Conservation (phyloP, 1,284 basidiomycete species). For the Tausonia pullulans region DNA sequence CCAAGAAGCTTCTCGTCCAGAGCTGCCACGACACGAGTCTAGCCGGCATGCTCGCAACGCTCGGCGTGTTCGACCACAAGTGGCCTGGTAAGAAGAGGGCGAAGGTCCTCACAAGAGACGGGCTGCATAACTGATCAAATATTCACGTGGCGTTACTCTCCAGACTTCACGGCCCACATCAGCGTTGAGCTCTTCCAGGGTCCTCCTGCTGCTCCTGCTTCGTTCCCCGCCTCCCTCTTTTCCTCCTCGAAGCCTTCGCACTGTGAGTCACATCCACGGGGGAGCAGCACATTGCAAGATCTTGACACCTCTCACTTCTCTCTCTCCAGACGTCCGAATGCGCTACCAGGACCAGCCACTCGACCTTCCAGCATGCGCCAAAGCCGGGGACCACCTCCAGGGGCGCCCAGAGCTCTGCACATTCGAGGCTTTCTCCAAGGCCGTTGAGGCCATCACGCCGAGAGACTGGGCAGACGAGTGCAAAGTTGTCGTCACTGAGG, state of each 20-base stretch:
- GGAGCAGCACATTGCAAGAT: no score
- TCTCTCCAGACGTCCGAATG: constrained; percentile 51
- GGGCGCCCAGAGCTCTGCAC: constrained; percentile 68
- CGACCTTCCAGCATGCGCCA: constrained; percentile 53
- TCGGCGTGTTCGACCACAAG: constrained; percentile 66
- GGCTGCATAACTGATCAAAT: neutral
- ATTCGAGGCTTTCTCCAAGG: constrained; percentile 51
- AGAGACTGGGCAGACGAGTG: constrained; percentile 55
- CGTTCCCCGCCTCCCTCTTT: constrained; percentile 14
- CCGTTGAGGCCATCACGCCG: constrained; percentile 53
- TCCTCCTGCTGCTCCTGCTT: neutral
- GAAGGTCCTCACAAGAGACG: no score
- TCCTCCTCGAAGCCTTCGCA: neutral
- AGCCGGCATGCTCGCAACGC: constrained; percentile 52
- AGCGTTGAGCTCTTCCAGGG: constrained; percentile 55
- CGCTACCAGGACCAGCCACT: constrained; percentile 63
- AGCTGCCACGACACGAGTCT: constrained; percentile 53
- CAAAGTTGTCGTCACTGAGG: neutral
- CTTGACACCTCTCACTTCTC: no score
- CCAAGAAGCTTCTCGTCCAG: constrained; percentile 46
- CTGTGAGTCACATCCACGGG: no score
- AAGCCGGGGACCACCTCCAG: constrained; percentile 53
- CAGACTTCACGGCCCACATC: constrained; percentile 57
- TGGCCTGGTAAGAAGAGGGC: constrained; percentile 28
- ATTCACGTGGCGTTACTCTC: constrained; percentile 22